Evolutionary conservation across 352 stramenopile genomes (phyloP), one percentile per base, ranked within the genome.

Genomic region (Phytophthora citricola): DNA sequence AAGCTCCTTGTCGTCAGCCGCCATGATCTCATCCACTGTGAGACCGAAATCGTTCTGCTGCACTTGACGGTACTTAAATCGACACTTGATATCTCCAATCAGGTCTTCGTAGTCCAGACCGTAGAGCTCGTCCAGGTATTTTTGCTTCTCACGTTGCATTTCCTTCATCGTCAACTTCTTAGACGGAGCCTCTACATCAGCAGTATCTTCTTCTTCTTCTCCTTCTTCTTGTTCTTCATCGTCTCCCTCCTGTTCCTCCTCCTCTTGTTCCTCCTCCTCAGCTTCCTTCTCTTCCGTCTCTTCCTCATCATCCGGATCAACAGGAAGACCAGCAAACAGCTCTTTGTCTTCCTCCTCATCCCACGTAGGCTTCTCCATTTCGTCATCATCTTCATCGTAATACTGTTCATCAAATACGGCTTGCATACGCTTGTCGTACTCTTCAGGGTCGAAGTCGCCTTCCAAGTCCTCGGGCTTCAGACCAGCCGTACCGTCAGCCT

Each of bases 71-170:
- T 99, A 99, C 73, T 99, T 99, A 83, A 99, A 99, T 22, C 97
- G 89, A 45, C 94, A 99, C 48, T 97, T 97, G 69, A 99, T 88
- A 63, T 98, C 97, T 20, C 93, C 97, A 63, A 99, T 98, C 40
- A 99, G 90, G 66, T 99, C 97, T 76, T 99, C 98, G 69, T 99
- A 99, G 76, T 99, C 98, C 24, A 99, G 81, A 43, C 97, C 93
- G 75, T 99, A 99, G 8, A 99, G 78, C 64, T 99, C 97, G 48
- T 99, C 94, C 58, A 98, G 76, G 61, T 98, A 94, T 65, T 98
- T 94, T 57, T 97, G 75, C 76, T 97, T 93, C 67, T 95, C 95
- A 24, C 64, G 71, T 58, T 90, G 51, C 45, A 94, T 84, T 57
- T 96, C 76, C 24, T 79, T 70, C 0, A 58, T 57, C 10, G 73